Conservation (phyloP, 1,284 basidiomycete genomes). For the Athelia psychrophila region DNA sequence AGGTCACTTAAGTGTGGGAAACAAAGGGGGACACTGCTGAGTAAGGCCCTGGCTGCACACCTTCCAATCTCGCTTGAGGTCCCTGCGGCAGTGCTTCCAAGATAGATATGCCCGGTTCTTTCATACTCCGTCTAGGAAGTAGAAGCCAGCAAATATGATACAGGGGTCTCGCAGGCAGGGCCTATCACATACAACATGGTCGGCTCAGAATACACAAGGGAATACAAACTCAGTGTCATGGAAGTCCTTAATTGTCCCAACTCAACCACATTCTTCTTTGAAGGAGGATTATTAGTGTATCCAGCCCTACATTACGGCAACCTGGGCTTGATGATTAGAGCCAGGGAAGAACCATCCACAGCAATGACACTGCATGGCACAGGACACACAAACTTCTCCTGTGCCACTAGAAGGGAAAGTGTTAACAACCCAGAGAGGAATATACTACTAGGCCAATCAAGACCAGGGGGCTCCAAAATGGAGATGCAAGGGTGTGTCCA, state of each 20-base stretch:
- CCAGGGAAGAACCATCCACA: neutral
- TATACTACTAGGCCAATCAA: too few species aligned
- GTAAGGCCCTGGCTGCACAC: too few species aligned
- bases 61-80: neutral
- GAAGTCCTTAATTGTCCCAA: neutral
- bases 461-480: too few species aligned
- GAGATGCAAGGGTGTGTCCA: too few species aligned
- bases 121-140: neutral
- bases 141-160: neutral
- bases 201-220: neutral
- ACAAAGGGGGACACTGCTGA: too few species aligned
- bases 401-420: too few species aligned
- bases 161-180: neutral
- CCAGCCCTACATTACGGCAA: neutral
- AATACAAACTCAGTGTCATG: neutral
- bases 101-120: neutral
- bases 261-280: neutral
- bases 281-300: neutral
- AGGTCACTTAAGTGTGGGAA: too few species aligned
- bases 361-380: too few species aligned
- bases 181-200: too few species aligned
- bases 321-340: neutral
- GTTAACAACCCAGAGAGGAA: too few species aligned
- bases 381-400: too few species aligned
- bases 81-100: neutral